Evolutionary conservation across 768 basidiomycete species (phyloP), one percentile per base, ranked within the genome.

Genomic region (Podaxis sp.): DNA sequence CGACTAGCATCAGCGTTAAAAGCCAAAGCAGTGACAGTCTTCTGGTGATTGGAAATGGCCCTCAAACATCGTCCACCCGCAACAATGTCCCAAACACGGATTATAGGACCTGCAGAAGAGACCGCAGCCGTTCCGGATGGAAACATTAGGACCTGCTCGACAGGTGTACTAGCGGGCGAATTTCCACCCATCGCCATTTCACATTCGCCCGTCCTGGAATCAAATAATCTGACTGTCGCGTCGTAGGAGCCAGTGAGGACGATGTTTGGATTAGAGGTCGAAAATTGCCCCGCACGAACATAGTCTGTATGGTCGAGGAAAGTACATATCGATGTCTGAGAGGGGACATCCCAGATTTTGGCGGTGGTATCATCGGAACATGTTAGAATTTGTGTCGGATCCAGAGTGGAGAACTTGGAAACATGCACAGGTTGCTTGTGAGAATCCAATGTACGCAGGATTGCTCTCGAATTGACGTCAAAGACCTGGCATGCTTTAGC

Each of bases 371-470:
- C 97, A 73, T 98, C 96, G 2, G 95, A 98, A 68, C 93, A 95
- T 3, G 97, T 95, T 28, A 98, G 81, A 55, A 98, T 78, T 66
- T 93, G 91, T 0, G 92, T 91, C 1, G 90, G 88, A 13, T 85
- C 80, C 57, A 89, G 79, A 2, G 87, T 73, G 1, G 96, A 98
- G 72, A 98, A 99, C 65, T 90, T 91, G 5, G 94, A 87, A 62
- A 96, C 90, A 75, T 98, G 95, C 0, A 97, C 94, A 32, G 97
- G 95, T 67, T 97, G 95, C 69, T 96, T 95, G 74, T 98, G 96
- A 1, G 89, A 86, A 66, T 95, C 91, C 55, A 99, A 81, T 0
- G 93, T 91, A 58, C 97, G 87, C 61, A 99, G 82, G 66, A 99
- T 93, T 13, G 96, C 96, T 37, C 97, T 82, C 18, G 91, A 95